Conservation (phyloP, 176 grass and related monocot species). For the Triticum urartu region DNA sequence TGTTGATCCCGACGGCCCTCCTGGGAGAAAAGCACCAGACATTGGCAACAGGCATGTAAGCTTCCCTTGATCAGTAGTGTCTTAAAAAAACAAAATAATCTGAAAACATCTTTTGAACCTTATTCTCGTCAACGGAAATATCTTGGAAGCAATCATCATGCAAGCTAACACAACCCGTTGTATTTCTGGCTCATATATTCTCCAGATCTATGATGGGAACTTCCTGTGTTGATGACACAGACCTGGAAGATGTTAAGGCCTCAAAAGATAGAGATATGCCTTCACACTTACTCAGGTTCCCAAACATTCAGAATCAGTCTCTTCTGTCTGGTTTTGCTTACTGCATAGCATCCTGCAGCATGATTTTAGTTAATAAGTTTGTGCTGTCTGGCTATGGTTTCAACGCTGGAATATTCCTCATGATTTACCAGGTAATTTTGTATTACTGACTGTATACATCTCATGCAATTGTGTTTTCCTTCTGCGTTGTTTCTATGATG, state of each 20-base stretch:
- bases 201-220: constrained; percentile 58
- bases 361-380: constrained; percentile 96
- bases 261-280: constrained; percentile 64
- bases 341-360: constrained; percentile 89
- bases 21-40: no score
- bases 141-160: background rate
- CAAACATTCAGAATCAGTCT: constrained; percentile 69
- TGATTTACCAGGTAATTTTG: constrained; percentile 82
- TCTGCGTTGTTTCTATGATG: background rate
- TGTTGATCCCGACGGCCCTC: background rate
- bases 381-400: constrained; percentile 85
- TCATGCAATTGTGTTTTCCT: constrained; percentile 18
- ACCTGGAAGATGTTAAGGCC: constrained; percentile 79
- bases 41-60: background rate
- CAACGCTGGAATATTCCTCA: constrained; percentile 89
- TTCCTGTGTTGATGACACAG: constrained; percentile 48
- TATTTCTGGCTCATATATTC: constrained; percentile 20
- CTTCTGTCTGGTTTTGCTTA: constrained; percentile 85
- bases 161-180: constrained; percentile 19
- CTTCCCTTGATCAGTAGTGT: background rate
- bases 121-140: background rate
- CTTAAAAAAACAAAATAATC: background rate
- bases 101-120: background rate
- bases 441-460: constrained; percentile 18
- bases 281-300: constrained; percentile 34